Percentiles rank a stretch among this genome's conserved stretches.
These are phyloP conservation scores for Oryza longistaminata DNA, from an alignment of 176 grass and related monocot species.

Conservation along the genomic window DNA sequence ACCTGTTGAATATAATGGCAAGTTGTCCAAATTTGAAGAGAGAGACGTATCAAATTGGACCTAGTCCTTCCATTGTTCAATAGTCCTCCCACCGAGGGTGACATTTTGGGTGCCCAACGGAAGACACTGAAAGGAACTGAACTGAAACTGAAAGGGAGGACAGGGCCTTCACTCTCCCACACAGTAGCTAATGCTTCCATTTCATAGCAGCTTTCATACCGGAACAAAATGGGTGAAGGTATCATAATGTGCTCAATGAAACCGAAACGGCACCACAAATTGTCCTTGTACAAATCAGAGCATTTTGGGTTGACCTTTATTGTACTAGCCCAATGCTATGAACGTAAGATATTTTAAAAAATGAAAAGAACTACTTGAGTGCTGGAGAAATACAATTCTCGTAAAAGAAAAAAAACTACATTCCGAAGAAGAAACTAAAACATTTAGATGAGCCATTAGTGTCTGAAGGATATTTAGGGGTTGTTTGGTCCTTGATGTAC, in stretches of 20 bases:
- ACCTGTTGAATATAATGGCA: not conserved
- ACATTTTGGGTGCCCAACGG: conserved; percentile 10
- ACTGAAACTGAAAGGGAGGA: not conserved
- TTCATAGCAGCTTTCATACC: conserved; percentile 3
- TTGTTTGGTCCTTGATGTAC: too few species aligned
- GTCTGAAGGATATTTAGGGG: too few species aligned
- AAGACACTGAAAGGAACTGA: not conserved
- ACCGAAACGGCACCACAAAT: not conserved
- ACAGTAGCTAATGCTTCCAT: not conserved
- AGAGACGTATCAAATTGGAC: not conserved
- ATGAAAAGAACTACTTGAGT: not conserved
- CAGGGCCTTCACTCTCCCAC: not conserved
- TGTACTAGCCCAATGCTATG: not conserved
- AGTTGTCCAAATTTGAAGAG: not conserved
- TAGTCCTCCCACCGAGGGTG: not conserved
- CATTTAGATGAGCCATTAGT: too few species aligned
- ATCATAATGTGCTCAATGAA: not conserved
- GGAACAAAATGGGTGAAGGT: not conserved
- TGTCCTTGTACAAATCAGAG: not conserved
- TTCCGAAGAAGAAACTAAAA: too few species aligned
- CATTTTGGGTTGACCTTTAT: not conserved
- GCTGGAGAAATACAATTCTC: not conserved
- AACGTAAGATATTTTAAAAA: not conserved
- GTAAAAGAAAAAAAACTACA: too few species aligned
- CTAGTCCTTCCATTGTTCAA: not conserved